Conservation (phyloP, 1,284 basidiomycete species). For the Moesziomyces antarcticus region DNA sequence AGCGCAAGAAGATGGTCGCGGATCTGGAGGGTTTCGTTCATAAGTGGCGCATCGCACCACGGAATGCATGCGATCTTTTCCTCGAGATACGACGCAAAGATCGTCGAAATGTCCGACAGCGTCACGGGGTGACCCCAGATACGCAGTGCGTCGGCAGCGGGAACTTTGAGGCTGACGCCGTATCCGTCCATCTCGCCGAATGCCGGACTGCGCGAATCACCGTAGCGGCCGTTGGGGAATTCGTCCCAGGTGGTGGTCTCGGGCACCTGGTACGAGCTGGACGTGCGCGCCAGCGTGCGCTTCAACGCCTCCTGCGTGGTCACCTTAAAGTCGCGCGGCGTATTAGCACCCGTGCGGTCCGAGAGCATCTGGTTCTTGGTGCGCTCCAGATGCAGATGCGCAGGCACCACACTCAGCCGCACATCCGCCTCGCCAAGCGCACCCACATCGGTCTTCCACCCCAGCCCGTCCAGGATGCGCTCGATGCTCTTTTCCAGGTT, state of each 20-base stretch:
- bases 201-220: conserved; percentile 64
- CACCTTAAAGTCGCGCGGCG: conserved; percentile 42
- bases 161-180: conserved; percentile 65
- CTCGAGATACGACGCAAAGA: conserved; percentile 85
- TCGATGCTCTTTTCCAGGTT: conserved; percentile 97
- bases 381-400: conserved; percentile 30
- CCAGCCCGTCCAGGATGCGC: conserved; percentile 75
- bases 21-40: conserved; percentile 84
- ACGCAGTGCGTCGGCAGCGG: conserved; percentile 75
- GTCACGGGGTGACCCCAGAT: conserved; percentile 85
- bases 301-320: conserved; percentile 42
- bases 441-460: conserved; percentile 37
- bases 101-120: conserved; percentile 77
- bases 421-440: conserved; percentile 18
- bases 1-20: conserved; percentile 81
- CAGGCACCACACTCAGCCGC: conserved; percentile 14
- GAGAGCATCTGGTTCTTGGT: conserved; percentile 48
- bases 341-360: conserved; percentile 45
- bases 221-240: conserved; percentile 66
- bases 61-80: conserved; percentile 79
- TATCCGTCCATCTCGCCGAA: conserved; percentile 67
- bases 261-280: conserved; percentile 43
- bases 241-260: conserved; percentile 64
- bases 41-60: conserved; percentile 87
- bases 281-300: conserved; percentile 38